A percentile compares a stretch with the other conserved stretches of the same genome.
These are phyloP conservation scores for Daldinia grandis DNA, from an alignment of 495 filamentous ascomycete species.

Conservation along the genomic window DNA sequence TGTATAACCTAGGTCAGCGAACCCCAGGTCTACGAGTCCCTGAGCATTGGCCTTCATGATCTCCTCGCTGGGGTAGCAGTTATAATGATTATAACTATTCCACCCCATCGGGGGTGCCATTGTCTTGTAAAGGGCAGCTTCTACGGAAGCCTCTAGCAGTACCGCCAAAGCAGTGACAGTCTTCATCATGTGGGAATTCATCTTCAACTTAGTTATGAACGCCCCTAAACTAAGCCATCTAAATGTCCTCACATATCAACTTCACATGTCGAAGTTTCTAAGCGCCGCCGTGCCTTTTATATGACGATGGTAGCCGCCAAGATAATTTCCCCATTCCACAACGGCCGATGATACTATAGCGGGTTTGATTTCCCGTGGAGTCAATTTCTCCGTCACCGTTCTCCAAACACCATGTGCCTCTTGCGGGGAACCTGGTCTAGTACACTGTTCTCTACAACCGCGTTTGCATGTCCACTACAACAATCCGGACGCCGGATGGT, in stretches of 20 bases:
- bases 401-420: constrained; percentile 12
- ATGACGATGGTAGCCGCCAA: constrained; percentile 8
- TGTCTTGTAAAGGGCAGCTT: constrained; percentile 32
- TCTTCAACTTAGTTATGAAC: neutral
- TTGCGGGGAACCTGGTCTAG: constrained; percentile 32
- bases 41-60: constrained; percentile 62
- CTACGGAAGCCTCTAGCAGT: constrained; percentile 25
- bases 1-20: constrained; percentile 60
- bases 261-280: neutral
- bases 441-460: constrained; percentile 14
- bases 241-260: neutral
- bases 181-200: constrained; percentile 16
- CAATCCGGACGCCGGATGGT: neutral
- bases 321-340: constrained; percentile 3
- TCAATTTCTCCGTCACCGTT: constrained; percentile 12
- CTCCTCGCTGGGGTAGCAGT: constrained; percentile 56
- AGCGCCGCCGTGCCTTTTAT: constrained; percentile 10
- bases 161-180: constrained; percentile 8
- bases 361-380: constrained; percentile 3
- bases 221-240: neutral
- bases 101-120: constrained; percentile 51
- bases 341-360: constrained; percentile 1
- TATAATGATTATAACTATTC: constrained; percentile 66
- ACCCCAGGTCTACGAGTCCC: constrained; percentile 62
- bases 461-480: constrained; percentile 5